phyloP scores from a whole-genome alignment of 169 alveolate species.

The Eimeria brunetti region DNA sequence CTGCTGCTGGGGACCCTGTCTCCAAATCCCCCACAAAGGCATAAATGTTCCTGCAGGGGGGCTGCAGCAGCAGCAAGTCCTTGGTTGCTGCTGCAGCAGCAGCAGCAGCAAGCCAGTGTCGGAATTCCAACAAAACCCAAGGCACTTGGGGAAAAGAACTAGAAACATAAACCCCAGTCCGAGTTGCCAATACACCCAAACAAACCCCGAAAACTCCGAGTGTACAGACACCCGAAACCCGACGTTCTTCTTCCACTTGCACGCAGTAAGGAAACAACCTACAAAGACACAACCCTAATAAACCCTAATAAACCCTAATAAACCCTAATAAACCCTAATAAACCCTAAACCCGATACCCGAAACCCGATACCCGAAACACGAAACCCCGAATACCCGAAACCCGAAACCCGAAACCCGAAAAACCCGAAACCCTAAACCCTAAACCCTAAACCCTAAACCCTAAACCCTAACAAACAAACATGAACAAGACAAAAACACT shows the following conservation, averaged over 20 bases:
- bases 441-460: conserved; percentile 40
- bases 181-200: conserved; percentile 11
- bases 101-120: not conserved
- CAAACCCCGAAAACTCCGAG: conserved; percentile 22
- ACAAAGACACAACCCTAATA: not conserved
- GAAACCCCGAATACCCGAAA: no score
- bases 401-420: no score
- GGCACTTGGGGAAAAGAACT: conserved; percentile 1
- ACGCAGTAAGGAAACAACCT: conserved; percentile 52
- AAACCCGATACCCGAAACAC: not conserved
- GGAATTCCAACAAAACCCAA: conserved; percentile 18
- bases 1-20: conserved; percentile 44
- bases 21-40: conserved; percentile 65
- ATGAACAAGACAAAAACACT: not conserved
- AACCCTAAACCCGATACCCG: not conserved
- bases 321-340: not conserved
- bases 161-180: not conserved
- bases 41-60: conserved; percentile 29
- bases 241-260: conserved; percentile 62
- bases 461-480: not conserved
- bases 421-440: conserved; percentile 4
- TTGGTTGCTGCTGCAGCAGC: not conserved
- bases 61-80: conserved; percentile 46
- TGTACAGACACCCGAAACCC: not conserved
- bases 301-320: not conserved